Base-by-base conservation (phyloP, 2,329 filamentous ascomycete species). In the Bipolaris bicolor region DNA sequence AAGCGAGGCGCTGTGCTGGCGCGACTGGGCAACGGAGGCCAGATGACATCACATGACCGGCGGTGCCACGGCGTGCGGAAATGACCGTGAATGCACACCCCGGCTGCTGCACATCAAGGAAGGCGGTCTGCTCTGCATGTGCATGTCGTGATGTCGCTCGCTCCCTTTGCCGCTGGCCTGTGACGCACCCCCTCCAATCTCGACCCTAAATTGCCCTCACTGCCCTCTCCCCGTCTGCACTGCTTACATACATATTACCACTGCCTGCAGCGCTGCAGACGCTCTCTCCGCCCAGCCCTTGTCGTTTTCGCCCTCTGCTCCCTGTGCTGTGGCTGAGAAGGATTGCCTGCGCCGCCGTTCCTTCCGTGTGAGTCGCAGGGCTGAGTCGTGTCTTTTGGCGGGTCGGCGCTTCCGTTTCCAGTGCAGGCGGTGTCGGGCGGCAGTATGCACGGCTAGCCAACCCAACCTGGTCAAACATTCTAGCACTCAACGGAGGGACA, bases 21-120 rank as follows among this genome's bases (percentile, higher is more conserved):
- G 53, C 55, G 33, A 44, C 51, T 46, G 55, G 47, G 55, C 52
- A 49, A 55, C 52, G 18, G 31, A 52, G 1, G 52, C 16, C 48
- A 63, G 52, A 72, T 69, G 71, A 72, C 70, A 66, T 73, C 64
- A 74, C 67, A 65, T 63, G 57, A 53, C 57, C 49, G 48, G 20
- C 24, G 51, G 55, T 16, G 34, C 59, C 58, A 52, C 57, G 33
- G 29, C 47, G 49, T 45, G 52, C 52, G 51, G 50, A 55, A 24
- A 53, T 59, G 56, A 54, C 45, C 34, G 49, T 58, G n/a, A 41
- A 45, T 45, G 39, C 18, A 48, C 43, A 18, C 43, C 29, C 29
- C 13, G 29, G 29, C 29, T 31, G 29, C 29, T 31, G 31, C 24
- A 29, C 20, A 18, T 37, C 22, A 46, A 47, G 26, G 41, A 46